These are phyloP conservation scores for Lepiota brunneoincarnata DNA, from an alignment of 768 basidiomycete genomes.

Conservation along the genomic window DNA sequence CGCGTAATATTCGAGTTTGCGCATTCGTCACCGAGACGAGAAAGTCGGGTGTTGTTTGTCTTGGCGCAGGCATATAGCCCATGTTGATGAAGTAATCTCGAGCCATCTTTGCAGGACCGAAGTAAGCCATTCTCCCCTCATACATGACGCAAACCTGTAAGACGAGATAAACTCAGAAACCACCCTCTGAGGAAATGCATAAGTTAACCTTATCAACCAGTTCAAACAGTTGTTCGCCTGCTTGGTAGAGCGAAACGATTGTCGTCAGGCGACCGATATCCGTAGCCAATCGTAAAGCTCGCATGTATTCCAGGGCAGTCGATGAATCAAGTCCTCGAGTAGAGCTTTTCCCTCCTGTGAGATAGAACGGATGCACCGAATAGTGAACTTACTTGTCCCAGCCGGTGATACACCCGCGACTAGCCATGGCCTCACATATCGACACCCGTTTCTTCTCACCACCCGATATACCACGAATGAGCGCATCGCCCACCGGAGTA, in stretches of 20 bases:
- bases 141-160: constrained; percentile 77
- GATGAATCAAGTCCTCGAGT: constrained; percentile 65
- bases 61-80: constrained; percentile 46
- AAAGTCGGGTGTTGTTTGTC: constrained; percentile 68
- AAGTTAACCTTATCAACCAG: constrained; percentile 82
- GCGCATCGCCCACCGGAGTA: constrained; percentile 76
- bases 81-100: constrained; percentile 70
- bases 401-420: constrained; percentile 51
- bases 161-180: too few relatives aligned
- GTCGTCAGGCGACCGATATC: constrained; percentile 53
- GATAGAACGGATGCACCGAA: not conserved
- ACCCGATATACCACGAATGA: constrained; percentile 68
- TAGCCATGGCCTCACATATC: constrained; percentile 63
- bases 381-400: constrained; percentile 59
- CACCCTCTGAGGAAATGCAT: too few relatives aligned
- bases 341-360: constrained; percentile 36
- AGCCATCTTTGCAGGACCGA: constrained; percentile 63
- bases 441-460: constrained; percentile 83
- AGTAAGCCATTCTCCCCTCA: constrained; percentile 74
- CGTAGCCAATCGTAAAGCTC: constrained; percentile 60
- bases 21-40: constrained; percentile 63
- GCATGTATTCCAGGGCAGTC: constrained; percentile 73
- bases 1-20: constrained; percentile 47
- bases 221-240: constrained; percentile 62
- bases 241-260: constrained; percentile 83